phyloP scores from a whole-genome alignment of 805 yeast species.

The Yamadazyma insecticola region DNA sequence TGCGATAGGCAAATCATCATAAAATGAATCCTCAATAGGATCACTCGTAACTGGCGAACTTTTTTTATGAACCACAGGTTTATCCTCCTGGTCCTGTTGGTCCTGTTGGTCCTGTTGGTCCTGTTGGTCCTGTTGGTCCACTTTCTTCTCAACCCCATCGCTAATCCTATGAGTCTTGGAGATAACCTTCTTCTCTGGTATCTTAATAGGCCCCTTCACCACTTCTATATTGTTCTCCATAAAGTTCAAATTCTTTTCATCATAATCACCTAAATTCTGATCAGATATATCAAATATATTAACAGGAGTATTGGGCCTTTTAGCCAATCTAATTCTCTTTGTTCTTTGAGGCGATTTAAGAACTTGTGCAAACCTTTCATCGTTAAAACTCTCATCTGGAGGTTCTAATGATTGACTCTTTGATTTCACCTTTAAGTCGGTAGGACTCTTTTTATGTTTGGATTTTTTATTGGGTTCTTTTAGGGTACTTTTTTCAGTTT shows the following conservation, averaged over 20 bases:
- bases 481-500: no score
- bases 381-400: no score
- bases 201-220: not conserved
- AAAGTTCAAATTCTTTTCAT: slow-evolving; percentile 24
- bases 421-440: not conserved
- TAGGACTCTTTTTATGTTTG: not conserved
- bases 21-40: no score
- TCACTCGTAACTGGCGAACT: no score
- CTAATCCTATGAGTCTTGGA: slow-evolving; percentile 3
- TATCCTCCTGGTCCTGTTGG: no score
- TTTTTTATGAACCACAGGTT: no score
- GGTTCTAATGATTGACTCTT: no score
- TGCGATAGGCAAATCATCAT: no score
- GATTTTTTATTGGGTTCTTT: not conserved
- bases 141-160: no score
- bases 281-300: slow-evolving; percentile 21
- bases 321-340: slow-evolving; percentile 16
- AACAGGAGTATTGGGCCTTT: slow-evolving; percentile 10
- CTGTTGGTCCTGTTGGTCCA: no score
- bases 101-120: no score
- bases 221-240: slow-evolving; percentile 14
- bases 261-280: slow-evolving; percentile 33
- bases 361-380: slow-evolving; percentile 12
- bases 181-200: not conserved
- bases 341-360: slow-evolving; percentile 18